phyloP scores from a whole-genome alignment of 2,329 filamentous ascomycete species.

The Intubia oerlemansii region DNA sequence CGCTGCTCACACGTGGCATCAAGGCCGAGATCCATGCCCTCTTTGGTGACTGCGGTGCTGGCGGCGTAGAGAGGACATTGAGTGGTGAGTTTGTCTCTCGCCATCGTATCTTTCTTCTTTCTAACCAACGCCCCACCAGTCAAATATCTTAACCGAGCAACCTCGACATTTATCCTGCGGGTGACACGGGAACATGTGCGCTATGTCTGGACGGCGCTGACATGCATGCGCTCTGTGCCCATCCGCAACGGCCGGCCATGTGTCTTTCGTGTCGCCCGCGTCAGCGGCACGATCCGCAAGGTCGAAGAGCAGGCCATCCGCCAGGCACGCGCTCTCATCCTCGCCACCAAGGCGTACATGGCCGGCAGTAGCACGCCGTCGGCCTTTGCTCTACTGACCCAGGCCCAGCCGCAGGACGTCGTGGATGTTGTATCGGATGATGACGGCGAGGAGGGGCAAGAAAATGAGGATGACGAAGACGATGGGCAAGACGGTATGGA shows the following conservation, averaged over 20 bases:
- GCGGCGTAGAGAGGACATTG: constrained; percentile 47
- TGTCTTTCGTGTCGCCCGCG: constrained; percentile 64
- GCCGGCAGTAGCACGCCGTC: constrained; percentile 15
- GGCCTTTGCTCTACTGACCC: constrained; percentile 13
- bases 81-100: constrained; percentile 28
- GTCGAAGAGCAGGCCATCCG: constrained; percentile 76
- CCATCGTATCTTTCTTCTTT: too few species aligned
- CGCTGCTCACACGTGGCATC: constrained; percentile 45
- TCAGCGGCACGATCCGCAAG: constrained; percentile 85
- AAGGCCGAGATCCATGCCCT: constrained; percentile 47
- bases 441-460: constrained; percentile 23
- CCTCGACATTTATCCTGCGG: constrained; percentile 79
- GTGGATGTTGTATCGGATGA: constrained; percentile 23
- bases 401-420: constrained; percentile 12
- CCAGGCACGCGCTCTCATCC: constrained; percentile 49
- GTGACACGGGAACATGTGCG: constrained; percentile 67
- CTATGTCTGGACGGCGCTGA: constrained; percentile 76
- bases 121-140: constrained; percentile 29
- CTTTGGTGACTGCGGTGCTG: constrained; percentile 78
- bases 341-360: constrained; percentile 36
- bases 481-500: constrained; percentile 13
- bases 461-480: constrained; percentile 14
- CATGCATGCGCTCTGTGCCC: constrained; percentile 54
- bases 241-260: constrained; percentile 39
- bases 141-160: constrained; percentile 83